These are phyloP conservation scores for Hymenoscyphus linearis DNA, from an alignment of 2,329 filamentous ascomycete species.

Conservation along the genomic window DNA sequence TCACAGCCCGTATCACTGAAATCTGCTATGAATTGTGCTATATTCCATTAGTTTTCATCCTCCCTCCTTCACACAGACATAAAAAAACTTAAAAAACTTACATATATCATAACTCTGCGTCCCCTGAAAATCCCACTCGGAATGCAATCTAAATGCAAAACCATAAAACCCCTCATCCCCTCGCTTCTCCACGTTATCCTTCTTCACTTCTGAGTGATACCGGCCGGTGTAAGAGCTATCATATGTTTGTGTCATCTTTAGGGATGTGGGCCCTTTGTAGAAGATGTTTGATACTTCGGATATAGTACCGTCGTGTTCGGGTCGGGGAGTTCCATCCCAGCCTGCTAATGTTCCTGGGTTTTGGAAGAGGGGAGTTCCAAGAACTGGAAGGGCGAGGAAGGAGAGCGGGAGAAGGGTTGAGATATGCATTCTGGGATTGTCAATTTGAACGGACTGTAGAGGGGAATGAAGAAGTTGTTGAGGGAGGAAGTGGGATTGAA, in stretches of 20 bases:
- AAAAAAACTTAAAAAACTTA: neutral
- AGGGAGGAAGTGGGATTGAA: neutral
- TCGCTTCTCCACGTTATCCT: conserved; percentile 40
- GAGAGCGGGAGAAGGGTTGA: neutral
- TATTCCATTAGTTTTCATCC: conserved; percentile 27
- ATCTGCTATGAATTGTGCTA: conserved; percentile 48
- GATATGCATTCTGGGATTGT: neutral
- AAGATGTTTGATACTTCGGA: conserved; percentile 13
- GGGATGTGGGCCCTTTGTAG: conserved; percentile 7
- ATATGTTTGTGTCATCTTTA: conserved; percentile 36
- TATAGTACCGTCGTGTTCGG: conserved; percentile 8
- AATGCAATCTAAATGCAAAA: conserved; percentile 44
- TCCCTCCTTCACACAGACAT: neutral
- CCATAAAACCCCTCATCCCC: conserved; percentile 45
- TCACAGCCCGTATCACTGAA: conserved; percentile 41
- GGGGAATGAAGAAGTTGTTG: neutral
- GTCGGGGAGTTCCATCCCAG: conserved; percentile 8
- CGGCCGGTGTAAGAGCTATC: conserved; percentile 38
- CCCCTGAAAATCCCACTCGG: conserved; percentile 40
- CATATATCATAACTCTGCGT: conserved; percentile 35
- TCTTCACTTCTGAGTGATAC: conserved; percentile 45
- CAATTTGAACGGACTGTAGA: neutral
- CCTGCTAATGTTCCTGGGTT: conserved; percentile 14
- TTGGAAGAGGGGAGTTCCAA: neutral
- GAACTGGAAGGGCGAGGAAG: neutral